Evolutionary conservation across 192 early-diverging fungal genomes (phyloP).

Genomic region (Coemansia sp.): DNA sequence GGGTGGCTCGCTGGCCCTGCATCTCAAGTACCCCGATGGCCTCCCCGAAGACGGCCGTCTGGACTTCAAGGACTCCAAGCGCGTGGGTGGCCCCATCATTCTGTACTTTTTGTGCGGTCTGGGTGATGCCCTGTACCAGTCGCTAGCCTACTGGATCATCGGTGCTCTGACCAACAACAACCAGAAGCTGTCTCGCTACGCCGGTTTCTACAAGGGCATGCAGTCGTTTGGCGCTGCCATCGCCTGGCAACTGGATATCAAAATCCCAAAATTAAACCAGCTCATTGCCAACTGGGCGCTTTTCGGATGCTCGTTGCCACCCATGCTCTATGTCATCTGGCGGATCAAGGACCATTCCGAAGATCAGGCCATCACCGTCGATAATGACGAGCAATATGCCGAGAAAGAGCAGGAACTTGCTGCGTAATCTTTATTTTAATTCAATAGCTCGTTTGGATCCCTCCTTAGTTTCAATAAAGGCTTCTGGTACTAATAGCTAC

Average conservation of each 20-base stretch:
- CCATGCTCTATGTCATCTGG: slow-evolving; percentile 57
- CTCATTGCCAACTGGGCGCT: slow-evolving; percentile 61
- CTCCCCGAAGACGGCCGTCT: slow-evolving; percentile 24
- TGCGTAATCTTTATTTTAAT: neutral
- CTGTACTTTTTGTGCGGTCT: slow-evolving; percentile 75
- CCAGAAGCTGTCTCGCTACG: slow-evolving; percentile 66
- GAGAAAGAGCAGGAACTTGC: slow-evolving; percentile 19
- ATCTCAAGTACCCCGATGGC: slow-evolving; percentile 55
- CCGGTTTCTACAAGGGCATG: slow-evolving; percentile 89
- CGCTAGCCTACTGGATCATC: slow-evolving; percentile 80
- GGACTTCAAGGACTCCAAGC: slow-evolving; percentile 49
- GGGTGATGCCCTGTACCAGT: slow-evolving; percentile 82
- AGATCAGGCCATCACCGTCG: slow-evolving; percentile 13
- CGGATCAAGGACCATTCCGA: slow-evolving; percentile 53
- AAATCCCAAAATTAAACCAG: slow-evolving; percentile 47
- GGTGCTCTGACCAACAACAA: slow-evolving; percentile 82
- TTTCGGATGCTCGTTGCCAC: slow-evolving; percentile 53
- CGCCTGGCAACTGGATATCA: slow-evolving; percentile 66
- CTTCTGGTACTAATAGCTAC: no score
- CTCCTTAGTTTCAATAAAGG: no score
- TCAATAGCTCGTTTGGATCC: no score
- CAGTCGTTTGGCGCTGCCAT: slow-evolving; percentile 77
- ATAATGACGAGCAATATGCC: slow-evolving; percentile 10
- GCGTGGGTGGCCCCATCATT: slow-evolving; percentile 61
- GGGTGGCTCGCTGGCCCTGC: slow-evolving; percentile 63